Percentiles rank a stretch among this genome's conserved stretches.
Conservation (phyloP, 805 yeast species). For the Komagataella kurtzmanii region DNA sequence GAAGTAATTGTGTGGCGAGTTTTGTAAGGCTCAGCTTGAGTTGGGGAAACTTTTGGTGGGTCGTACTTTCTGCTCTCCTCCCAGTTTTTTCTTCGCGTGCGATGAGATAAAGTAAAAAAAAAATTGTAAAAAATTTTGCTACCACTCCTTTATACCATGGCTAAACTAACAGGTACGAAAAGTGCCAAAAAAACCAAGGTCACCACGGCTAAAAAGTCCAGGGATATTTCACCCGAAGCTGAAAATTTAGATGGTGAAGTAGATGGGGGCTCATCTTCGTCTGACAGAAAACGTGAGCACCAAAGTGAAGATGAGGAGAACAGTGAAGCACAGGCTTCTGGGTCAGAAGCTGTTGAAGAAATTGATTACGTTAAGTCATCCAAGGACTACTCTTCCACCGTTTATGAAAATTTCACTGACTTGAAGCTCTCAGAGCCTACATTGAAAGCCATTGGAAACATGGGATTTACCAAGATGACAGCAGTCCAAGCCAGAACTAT, state of each 20-base stretch:
- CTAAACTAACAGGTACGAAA: neutral
- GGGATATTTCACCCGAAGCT: neutral
- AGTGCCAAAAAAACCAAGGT: neutral
- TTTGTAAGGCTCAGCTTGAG: neutral
- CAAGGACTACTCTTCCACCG: constrained; percentile 10
- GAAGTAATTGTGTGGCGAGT: neutral
- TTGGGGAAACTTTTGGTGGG: neutral
- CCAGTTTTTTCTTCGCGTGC: neutral
- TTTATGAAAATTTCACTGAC: constrained; percentile 25
- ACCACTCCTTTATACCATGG: neutral
- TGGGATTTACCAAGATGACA: constrained; percentile 92
- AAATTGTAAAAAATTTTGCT: neutral
- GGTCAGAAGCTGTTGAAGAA: neutral
- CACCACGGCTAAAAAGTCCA: neutral
- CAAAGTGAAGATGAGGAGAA: neutral
- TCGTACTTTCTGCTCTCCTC: neutral
- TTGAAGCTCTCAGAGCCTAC: constrained; percentile 74
- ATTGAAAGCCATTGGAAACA: constrained; percentile 59
- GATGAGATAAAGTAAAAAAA: neutral
- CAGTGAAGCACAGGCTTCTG: neutral
- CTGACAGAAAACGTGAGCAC: neutral
- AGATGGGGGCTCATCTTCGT: neutral
- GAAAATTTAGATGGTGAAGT: neutral
- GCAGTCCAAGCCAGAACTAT: constrained; percentile 91
- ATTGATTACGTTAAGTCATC: neutral